A percentile compares a stretch with the other conserved stretches of the same genome.
Evolutionary conservation across 345 rosid genomes (phyloP).

Genomic region (Turnera subulata): DNA sequence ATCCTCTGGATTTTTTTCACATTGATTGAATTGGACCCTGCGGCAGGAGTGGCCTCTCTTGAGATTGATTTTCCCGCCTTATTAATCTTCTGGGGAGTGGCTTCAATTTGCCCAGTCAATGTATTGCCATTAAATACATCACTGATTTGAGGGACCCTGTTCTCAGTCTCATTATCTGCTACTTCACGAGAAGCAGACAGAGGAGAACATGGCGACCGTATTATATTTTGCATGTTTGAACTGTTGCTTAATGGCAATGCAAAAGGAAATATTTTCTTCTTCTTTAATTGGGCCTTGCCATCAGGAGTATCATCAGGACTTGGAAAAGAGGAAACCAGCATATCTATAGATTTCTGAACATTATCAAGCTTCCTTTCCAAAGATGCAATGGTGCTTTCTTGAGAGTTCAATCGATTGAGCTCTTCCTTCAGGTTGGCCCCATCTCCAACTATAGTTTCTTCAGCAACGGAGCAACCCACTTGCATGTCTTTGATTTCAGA

Average conservation of each 20-base stretch:
- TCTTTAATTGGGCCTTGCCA: slow-evolving; percentile 51
- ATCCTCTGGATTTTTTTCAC: slow-evolving; percentile 89
- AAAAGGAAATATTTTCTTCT: slow-evolving; percentile 74
- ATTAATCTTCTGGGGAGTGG: slow-evolving; percentile 42
- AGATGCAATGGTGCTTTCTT: slow-evolving; percentile 58
- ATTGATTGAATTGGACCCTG: slow-evolving; percentile 64
- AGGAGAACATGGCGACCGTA: slow-evolving; percentile 82
- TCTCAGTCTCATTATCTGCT: slow-evolving; percentile 53
- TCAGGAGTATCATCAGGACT: slow-evolving; percentile 47
- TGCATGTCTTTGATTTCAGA: slow-evolving; percentile 84
- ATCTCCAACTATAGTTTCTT: slow-evolving; percentile 49
- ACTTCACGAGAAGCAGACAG: slow-evolving; percentile 55
- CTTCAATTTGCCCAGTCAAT: slow-evolving; percentile 22
- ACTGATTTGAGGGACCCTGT: slow-evolving; percentile 62
- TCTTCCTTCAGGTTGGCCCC: slow-evolving; percentile 73
- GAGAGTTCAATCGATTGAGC: slow-evolving; percentile 66
- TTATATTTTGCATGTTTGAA: slow-evolving; percentile 71
- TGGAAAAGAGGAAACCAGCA: slow-evolving; percentile 59
- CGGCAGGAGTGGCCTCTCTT: slow-evolving; percentile 58
- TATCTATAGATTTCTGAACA: slow-evolving; percentile 83
- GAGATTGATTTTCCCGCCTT: slow-evolving; percentile 22
- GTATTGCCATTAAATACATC: slow-evolving; percentile 22
- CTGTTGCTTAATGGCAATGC: slow-evolving; percentile 46
- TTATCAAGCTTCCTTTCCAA: slow-evolving; percentile 84
- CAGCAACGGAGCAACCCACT: slow-evolving; percentile 43